Percentiles rank a stretch among this genome's conserved stretches.
Conservation (phyloP, 805 yeast species). For the Candida berthetii region DNA sequence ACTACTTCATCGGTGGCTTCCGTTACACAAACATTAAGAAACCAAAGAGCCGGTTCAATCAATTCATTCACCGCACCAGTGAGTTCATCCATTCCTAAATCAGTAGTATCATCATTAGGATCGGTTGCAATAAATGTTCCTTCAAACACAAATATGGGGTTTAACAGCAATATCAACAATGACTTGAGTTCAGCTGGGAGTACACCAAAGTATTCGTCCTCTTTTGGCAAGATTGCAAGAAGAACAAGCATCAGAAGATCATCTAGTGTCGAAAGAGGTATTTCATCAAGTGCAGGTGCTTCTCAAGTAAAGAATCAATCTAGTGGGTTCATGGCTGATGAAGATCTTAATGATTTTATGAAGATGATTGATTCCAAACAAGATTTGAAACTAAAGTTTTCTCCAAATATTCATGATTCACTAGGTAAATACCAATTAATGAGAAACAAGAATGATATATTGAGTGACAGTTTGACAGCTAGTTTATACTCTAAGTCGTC, state of each 20-base stretch:
- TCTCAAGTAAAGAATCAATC: conserved; percentile 14
- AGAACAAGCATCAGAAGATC: conserved; percentile 32
- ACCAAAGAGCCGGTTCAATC: conserved; percentile 30
- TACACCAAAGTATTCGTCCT: conserved; percentile 62
- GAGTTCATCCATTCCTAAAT: conserved; percentile 21
- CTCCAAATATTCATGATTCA: conserved; percentile 35
- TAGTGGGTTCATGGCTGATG: conserved; percentile 40
- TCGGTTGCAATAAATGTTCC: conserved; percentile 6
- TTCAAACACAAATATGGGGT: conserved; percentile 1
- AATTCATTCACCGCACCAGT: conserved; percentile 15
- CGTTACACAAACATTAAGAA: conserved; percentile 30
- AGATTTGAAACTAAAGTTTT: conserved; percentile 33
- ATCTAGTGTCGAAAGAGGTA: conserved; percentile 20
- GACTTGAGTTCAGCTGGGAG: conserved; percentile 32
- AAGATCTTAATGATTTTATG: conserved; percentile 66
- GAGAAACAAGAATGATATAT: conserved; percentile 45
- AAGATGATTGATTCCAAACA: conserved; percentile 60
- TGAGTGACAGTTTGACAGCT: conserved; percentile 49
- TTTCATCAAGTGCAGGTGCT: conserved; percentile 18
- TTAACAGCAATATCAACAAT: conserved; percentile 1
- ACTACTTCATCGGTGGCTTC: conserved; percentile 36
- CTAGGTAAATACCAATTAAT: conserved; percentile 45
- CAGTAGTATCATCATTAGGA: conserved; percentile 17
- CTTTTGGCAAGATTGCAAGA: conserved; percentile 68
- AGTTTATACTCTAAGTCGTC: conserved; percentile 28